Base-by-base conservation (phyloP, 257 asterid species). In the Verbascum thapsus region DNA sequence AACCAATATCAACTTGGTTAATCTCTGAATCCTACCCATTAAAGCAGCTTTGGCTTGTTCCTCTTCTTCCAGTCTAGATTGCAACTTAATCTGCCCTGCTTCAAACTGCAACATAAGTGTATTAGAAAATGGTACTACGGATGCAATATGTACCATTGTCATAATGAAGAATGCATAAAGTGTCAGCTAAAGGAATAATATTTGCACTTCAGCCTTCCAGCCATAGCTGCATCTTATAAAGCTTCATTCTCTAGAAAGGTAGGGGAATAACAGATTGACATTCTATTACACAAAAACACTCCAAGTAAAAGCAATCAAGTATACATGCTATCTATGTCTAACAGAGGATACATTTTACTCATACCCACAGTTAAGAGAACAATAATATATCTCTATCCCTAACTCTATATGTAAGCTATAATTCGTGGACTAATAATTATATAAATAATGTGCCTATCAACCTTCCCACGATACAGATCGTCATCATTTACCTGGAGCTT, bases 31-130 rank as follows among this genome's bases (percentile, higher is more conserved):
- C 83, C 96, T 86, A 60, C 96, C 92, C 90, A 88, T 76, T 62
- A 88, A 74, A 50, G 96, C 96, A 67, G 96, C 95, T 71, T 88
- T 88, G 47, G 86, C 95, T 78, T 83, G 85, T 74, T 88, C 96
- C 79, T 86, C 96, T 80, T 88, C 96, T 75, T 88, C 96, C 78
- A 88, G 72, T 72, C 96, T 81, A 40, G 95, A 88, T 64, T 78
- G 96, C 81, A 88, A 72, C 72, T 81, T 88, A 53, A 88, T 80
- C 72, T 88, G 85, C 75, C 96, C 95, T 18, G 90, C 95, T 70
- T 88, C 96, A 69, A 85, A 75, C 96, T 88, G 84, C 74, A 80
- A 55, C 61, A 71, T 35, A 55, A 59, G 60, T 67, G 49, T 23
- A 41, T 68, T 49, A 69, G 52, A 58, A 68, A 44, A 53, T 42